phyloP scores from a whole-genome alignment of 345 rosid genomes.

The Eucalyptus lansdowneana region DNA sequence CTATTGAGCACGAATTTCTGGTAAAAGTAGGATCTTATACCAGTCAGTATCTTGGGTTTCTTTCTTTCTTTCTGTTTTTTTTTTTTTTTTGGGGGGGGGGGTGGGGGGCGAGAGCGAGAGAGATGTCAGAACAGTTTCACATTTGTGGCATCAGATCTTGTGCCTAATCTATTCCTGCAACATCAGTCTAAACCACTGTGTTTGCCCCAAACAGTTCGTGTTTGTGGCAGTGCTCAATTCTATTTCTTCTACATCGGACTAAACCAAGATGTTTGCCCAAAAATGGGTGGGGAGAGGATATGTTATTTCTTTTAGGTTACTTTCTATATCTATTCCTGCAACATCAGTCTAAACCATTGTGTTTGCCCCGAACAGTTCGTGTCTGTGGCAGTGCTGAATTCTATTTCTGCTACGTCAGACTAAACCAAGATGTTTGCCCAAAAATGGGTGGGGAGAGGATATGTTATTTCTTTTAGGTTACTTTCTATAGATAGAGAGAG shows the following conservation, averaged over 20 bases:
- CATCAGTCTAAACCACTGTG: neutral
- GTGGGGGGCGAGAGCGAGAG: rapidly evolving
- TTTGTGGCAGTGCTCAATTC: neutral
- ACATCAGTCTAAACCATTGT: neutral
- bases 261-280: neutral
- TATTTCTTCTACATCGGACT: neutral
- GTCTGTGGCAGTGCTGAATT: neutral
- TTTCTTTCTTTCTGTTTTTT: no score
- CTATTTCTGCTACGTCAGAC: neutral
- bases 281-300: neutral
- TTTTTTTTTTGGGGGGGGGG: neutral
- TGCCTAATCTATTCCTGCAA: neutral
- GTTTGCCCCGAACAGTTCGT: neutral
- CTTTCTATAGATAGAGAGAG: neutral
- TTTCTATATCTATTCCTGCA: neutral
- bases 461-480: neutral
- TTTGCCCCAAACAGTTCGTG: neutral
- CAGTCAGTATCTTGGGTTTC: neutral
- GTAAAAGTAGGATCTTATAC: neutral
- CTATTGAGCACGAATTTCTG: neutral
- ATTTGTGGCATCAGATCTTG: neutral
- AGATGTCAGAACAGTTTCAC: neutral
- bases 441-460: neutral
- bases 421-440: neutral
- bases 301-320: neutral